A percentile compares a stretch with the other conserved stretches of the same genome.
Conservation (phyloP, 1,139 yeast genomes). For the Taphrina pruni region DNA sequence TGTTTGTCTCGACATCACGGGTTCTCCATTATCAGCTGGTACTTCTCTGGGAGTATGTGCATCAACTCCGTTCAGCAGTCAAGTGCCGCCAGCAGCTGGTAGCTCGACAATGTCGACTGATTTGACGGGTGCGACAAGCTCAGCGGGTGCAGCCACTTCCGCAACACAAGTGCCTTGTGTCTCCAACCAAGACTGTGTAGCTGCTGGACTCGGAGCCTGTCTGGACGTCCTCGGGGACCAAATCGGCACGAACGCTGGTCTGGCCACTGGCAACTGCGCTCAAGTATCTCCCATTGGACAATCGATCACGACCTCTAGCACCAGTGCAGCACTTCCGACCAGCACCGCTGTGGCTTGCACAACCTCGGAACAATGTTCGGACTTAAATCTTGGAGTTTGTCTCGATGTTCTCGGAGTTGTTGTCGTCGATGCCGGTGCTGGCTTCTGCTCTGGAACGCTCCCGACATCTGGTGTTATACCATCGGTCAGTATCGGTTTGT, state of each 20-base stretch:
- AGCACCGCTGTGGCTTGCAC: constrained; percentile 4
- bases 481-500: too few species aligned
- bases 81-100: neutral
- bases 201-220: constrained; percentile 1
- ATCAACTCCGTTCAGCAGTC: neutral
- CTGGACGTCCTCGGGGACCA: constrained; percentile 3
- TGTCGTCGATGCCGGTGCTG: constrained; percentile 9
- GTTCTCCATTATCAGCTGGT: neutral
- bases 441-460: neutral
- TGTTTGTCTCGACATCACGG: neutral
- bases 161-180: neutral
- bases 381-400: neutral
- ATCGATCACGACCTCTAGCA: neutral
- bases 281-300: neutral
- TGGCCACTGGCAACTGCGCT: constrained; percentile 5
- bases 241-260: constrained; percentile 3
- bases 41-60: constrained; percentile 3
- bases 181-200: neutral
- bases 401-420: constrained; percentile 1
- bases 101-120: neutral
- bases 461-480: neutral
- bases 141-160: constrained; percentile 1
- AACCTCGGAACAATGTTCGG: constrained; percentile 1
- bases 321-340: neutral
- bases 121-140: neutral